Evolutionary conservation across 805 yeast species (phyloP).

Genomic region (Barnettozyma vustinii): DNA sequence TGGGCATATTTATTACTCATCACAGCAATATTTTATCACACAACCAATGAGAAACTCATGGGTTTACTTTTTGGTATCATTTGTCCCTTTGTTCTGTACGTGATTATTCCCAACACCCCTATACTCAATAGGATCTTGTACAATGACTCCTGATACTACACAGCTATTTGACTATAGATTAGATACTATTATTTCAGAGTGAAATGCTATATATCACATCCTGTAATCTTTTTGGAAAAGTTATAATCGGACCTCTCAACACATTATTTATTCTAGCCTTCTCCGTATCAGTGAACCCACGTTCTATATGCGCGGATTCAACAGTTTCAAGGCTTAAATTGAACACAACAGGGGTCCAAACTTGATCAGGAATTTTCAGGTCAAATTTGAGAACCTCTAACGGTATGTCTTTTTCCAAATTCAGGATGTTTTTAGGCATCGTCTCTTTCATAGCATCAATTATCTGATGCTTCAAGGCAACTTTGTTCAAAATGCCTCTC

Average conservation of each 20-base stretch:
- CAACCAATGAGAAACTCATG: conserved; percentile 62
- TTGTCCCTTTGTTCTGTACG: conserved; percentile 43
- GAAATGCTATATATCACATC: conserved; percentile 17
- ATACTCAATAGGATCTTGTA: not conserved
- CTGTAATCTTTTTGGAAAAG: conserved; percentile 12
- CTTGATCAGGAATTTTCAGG: conserved; percentile 9
- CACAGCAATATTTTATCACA: conserved; percentile 83
- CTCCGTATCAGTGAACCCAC: conserved; percentile 20
- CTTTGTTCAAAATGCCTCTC: conserved; percentile 13
- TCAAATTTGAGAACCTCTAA: conserved; percentile 16
- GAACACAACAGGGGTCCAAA: conserved; percentile 10
- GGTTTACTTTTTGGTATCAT: conserved; percentile 64
- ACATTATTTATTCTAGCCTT: conserved; percentile 16
- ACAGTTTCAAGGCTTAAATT: conserved; percentile 14
- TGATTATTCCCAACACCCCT: conserved; percentile 8
- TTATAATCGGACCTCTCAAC: conserved; percentile 16
- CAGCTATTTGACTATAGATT: too few species aligned
- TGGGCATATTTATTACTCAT: conserved; percentile 62
- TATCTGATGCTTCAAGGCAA: conserved; percentile 19
- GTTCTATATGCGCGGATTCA: conserved; percentile 14
- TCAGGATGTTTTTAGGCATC: conserved; percentile 6
- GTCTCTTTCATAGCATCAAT: conserved; percentile 11
- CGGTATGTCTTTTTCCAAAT: conserved; percentile 20
- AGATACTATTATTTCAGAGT: not conserved
- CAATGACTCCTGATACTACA: not conserved